Evolutionary conservation across 106 monocot genomes (phyloP).

Genomic region (Alisma plantagoaquatica): DNA sequence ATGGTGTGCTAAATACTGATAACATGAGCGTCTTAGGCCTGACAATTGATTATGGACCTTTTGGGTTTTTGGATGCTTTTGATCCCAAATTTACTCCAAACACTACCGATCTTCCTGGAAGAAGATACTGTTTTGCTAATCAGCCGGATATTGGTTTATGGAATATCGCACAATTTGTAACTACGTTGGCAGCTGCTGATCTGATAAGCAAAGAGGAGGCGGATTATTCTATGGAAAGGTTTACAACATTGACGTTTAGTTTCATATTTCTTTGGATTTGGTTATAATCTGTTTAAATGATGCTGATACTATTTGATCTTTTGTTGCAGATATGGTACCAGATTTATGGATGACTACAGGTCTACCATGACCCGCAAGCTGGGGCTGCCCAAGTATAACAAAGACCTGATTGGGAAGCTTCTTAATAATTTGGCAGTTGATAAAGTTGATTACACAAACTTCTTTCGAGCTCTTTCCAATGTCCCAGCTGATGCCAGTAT

Average conservation of each 20-base stretch:
- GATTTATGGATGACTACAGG: constrained; percentile 96
- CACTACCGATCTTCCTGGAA: constrained; percentile 93
- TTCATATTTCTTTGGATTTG: neutral
- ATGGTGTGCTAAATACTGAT: constrained; percentile 96
- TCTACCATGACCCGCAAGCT: constrained; percentile 89
- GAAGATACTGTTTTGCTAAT: constrained; percentile 95
- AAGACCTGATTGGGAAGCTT: constrained; percentile 76
- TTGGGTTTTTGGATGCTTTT: constrained; percentile 97
- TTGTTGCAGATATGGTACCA: constrained; percentile 76
- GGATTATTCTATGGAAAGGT: constrained; percentile 95
- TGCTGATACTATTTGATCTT: too few species aligned
- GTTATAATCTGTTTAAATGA: neutral
- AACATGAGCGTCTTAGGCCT: constrained; percentile 98
- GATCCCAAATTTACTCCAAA: constrained; percentile 97
- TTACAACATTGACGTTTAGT: neutral
- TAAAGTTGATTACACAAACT: constrained; percentile 98
- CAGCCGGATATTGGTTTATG: constrained; percentile 96
- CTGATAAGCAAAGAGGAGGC: constrained; percentile 84
- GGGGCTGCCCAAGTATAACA: constrained; percentile 80
- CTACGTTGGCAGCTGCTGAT: constrained; percentile 52
- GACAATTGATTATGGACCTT: constrained; percentile 97
- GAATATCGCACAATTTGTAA: constrained; percentile 87
- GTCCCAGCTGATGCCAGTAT: constrained; percentile 53
- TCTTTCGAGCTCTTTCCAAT: constrained; percentile 81
- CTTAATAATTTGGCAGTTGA: constrained; percentile 96